Evolutionary conservation across 2,329 filamentous ascomycete species (phyloP).

Genomic region (Blastomyces emzantsi): DNA sequence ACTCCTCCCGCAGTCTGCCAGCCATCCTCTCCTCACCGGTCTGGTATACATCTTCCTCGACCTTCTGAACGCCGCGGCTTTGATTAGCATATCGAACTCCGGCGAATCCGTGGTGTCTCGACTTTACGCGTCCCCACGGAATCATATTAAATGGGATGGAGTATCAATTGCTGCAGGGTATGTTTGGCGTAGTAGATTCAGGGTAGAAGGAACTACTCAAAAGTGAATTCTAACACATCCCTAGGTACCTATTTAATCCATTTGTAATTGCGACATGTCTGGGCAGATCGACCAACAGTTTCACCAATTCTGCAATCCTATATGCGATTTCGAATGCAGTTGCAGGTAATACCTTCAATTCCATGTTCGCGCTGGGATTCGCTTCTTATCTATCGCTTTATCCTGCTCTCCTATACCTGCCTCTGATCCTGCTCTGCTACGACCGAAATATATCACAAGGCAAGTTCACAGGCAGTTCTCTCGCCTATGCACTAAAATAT

Average conservation of each 20-base stretch:
- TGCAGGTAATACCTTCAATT: constrained; percentile 59
- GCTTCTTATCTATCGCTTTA: constrained; percentile 91
- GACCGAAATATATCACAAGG: constrained; percentile 47
- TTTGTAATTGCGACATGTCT: constrained; percentile 89
- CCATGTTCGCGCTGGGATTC: constrained; percentile 76
- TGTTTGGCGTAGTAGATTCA: constrained; percentile 20
- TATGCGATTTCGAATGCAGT: constrained; percentile 75
- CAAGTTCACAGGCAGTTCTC: constrained; percentile 22
- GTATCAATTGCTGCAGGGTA: constrained; percentile 71
- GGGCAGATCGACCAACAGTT: constrained; percentile 77
- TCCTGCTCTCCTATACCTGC: constrained; percentile 75
- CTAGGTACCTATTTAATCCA: constrained; percentile 84
- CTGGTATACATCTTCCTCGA: constrained; percentile 75
- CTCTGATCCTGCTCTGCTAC: constrained; percentile 70
- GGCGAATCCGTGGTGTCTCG: constrained; percentile 66
- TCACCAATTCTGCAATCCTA: constrained; percentile 81
- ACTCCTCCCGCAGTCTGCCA: constrained; percentile 62
- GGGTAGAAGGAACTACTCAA: background rate
- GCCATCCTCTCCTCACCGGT: constrained; percentile 63
- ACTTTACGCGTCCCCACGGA: constrained; percentile 69
- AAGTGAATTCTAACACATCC: constrained; percentile 8
- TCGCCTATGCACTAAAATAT: constrained; percentile 48
- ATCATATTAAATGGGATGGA: constrained; percentile 63
- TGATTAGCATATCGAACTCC: constrained; percentile 71
- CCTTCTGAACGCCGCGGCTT: constrained; percentile 67